A percentile compares a stretch with the other conserved stretches of the same genome.
These are phyloP conservation scores for Paraconiothyrium brasiliense DNA, from an alignment of 2,329 filamentous ascomycete species.

Conservation along the genomic window DNA sequence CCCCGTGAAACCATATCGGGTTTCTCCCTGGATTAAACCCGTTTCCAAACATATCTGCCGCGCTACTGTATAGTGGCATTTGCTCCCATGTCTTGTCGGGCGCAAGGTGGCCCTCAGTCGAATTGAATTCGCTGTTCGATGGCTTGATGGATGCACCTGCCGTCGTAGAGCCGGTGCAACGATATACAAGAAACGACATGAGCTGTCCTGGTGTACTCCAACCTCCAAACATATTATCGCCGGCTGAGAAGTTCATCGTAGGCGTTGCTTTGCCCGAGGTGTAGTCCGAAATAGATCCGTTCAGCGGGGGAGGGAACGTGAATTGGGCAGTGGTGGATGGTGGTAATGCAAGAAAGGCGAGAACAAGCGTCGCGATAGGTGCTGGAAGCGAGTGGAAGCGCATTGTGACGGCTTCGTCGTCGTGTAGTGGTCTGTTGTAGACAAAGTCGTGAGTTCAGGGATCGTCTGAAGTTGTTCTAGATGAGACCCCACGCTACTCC, in stretches of 20 bases:
- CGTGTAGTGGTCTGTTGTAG: not conserved
- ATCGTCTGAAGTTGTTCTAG: not conserved
- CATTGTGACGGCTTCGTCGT: slow-evolving; percentile 15
- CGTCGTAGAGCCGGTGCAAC: slow-evolving; percentile 5
- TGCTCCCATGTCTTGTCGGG: slow-evolving; percentile 12
- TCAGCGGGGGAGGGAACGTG: slow-evolving; percentile 1
- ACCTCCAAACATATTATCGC: slow-evolving; percentile 10
- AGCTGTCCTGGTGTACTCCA: slow-evolving; percentile 7
- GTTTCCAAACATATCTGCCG: not conserved
- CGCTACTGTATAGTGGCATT: slow-evolving; percentile 7
- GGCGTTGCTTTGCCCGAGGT: slow-evolving; percentile 6
- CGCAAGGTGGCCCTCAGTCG: not conserved
- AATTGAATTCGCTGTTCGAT: slow-evolving; percentile 10
- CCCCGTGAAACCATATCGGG: slow-evolving; percentile 8
- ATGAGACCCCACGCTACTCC: not conserved
- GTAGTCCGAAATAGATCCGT: slow-evolving; percentile 4
- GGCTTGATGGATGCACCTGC: slow-evolving; percentile 7
- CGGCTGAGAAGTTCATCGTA: slow-evolving; percentile 9
- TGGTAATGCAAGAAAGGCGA: not conserved
- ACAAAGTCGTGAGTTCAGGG: not conserved
- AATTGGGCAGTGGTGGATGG: slow-evolving; percentile 6
- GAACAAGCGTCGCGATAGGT: not conserved
- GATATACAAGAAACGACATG: slow-evolving; percentile 6
- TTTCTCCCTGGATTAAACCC: not conserved
- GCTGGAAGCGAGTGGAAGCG: slow-evolving; percentile 4